These are phyloP conservation scores for Phytophthora macrochlamydospora DNA, from an alignment of 352 stramenopile genomes.

Conservation along the genomic window DNA sequence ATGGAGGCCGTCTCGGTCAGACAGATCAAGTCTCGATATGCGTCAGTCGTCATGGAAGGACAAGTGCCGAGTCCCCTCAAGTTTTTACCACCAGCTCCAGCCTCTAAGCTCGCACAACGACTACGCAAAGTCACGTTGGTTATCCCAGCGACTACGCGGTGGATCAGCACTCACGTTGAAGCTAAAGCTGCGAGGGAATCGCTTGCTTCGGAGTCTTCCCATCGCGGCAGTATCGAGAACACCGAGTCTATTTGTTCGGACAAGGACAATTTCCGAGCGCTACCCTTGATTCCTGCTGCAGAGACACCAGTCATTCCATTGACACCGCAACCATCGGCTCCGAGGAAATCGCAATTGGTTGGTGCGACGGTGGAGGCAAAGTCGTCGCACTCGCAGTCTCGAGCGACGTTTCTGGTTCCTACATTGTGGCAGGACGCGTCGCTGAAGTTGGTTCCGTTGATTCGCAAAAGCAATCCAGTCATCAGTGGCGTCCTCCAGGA, in stretches of 20 bases:
- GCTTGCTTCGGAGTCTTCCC: background rate
- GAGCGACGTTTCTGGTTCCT: background rate
- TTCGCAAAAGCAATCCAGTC: slow-evolving; percentile 14
- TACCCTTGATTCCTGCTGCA: background rate
- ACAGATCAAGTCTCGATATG: slow-evolving; percentile 25
- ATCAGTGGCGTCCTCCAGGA: slow-evolving; percentile 17
- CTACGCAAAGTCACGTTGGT: slow-evolving; percentile 13
- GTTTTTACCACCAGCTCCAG: slow-evolving; percentile 7
- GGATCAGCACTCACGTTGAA: slow-evolving; percentile 11
- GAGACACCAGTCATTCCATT: slow-evolving; percentile 2
- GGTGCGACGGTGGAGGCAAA: too few relatives aligned
- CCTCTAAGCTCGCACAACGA: slow-evolving; percentile 13
- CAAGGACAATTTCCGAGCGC: slow-evolving; percentile 5
- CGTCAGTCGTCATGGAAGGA: slow-evolving; percentile 19
- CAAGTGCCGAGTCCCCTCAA: slow-evolving; percentile 3
- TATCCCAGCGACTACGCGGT: slow-evolving; percentile 10
- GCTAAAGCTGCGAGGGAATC: background rate
- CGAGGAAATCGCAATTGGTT: slow-evolving; percentile 10
- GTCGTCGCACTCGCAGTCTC: background rate
- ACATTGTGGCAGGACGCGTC: slow-evolving; percentile 22
- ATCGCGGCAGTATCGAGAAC: slow-evolving; percentile 4
- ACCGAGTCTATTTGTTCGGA: slow-evolving; percentile 23
- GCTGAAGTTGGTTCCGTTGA: slow-evolving; percentile 19
- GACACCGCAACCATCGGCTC: background rate
- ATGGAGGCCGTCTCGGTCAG: slow-evolving; percentile 9